Evolutionary conservation across 352 stramenopile species (phyloP).

Genomic region (Phytophthora aleatoria): DNA sequence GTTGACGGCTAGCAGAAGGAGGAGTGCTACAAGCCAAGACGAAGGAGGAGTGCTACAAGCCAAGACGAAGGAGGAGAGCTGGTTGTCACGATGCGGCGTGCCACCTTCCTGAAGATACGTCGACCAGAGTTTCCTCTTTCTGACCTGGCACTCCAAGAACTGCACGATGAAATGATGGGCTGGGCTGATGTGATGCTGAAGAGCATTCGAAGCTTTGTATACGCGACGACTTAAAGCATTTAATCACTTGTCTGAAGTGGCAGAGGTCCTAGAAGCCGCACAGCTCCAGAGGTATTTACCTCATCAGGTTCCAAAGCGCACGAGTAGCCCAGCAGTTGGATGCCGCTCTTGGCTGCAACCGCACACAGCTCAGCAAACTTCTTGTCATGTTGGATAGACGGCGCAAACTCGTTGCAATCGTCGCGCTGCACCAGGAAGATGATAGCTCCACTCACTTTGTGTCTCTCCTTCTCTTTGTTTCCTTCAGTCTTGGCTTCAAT

Average conservation of each 20-base stretch:
- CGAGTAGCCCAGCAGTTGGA: constrained; percentile 68
- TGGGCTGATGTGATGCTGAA: constrained; percentile 32
- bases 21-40: neutral
- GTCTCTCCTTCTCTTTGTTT: constrained; percentile 14
- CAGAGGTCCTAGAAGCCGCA: constrained; percentile 47
- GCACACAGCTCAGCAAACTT: constrained; percentile 70
- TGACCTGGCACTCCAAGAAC: constrained; percentile 8
- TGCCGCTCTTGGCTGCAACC: constrained; percentile 45
- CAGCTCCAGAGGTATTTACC: constrained; percentile 29
- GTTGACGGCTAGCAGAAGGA: constrained; percentile 25
- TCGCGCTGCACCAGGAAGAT: constrained; percentile 82
- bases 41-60: neutral
- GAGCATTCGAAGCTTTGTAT: constrained; percentile 1
- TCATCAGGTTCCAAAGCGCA: constrained; percentile 62
- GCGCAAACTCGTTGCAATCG: constrained; percentile 74
- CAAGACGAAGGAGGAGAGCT: constrained; percentile 11
- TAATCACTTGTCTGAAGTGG: constrained; percentile 31
- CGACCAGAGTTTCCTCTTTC: constrained; percentile 17
- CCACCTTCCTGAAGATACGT: constrained; percentile 22
- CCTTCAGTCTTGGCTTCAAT: constrained; percentile 12
- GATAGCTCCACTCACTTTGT: constrained; percentile 56
- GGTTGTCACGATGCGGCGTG: constrained; percentile 34
- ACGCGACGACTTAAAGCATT: neutral
- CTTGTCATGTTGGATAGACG: constrained; percentile 65
- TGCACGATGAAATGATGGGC: constrained; percentile 15